Conservation (phyloP, 225 moss, liverwort and hornwort genomes). For the Pleurozium schreberi region DNA sequence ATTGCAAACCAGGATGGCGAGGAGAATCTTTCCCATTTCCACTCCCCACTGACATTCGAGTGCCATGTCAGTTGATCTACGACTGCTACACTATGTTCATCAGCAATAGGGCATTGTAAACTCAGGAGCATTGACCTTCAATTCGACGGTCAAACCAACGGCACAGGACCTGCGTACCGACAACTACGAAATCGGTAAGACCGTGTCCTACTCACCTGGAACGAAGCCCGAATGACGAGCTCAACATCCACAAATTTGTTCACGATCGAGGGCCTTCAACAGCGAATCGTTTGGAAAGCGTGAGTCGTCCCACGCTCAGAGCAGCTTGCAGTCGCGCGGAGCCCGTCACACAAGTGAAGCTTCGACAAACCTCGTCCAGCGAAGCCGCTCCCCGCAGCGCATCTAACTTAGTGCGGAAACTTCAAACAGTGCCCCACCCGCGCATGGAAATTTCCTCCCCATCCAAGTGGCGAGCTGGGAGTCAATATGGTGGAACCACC, state of each 20-base stretch:
- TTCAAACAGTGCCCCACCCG: too few relatives aligned
- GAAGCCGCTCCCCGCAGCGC: too few relatives aligned
- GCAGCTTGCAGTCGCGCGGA: too few relatives aligned
- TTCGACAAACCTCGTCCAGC: background rate
- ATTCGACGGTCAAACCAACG: background rate
- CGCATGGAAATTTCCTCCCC: too few relatives aligned
- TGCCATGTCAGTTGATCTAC: background rate
- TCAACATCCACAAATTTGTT: background rate
- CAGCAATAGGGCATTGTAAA: background rate
- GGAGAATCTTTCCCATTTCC: background rate
- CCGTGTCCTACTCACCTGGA: background rate
- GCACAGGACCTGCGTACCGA: background rate
- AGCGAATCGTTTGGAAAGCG: background rate
- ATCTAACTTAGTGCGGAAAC: too few relatives aligned
- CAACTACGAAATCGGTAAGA: background rate
- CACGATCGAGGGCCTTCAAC: background rate
- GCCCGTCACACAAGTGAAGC: background rate
- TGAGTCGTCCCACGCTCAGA: accelerated
- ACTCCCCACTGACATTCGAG: background rate
- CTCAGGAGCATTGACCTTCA: background rate
- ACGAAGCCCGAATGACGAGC: background rate
- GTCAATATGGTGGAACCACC: too few relatives aligned
- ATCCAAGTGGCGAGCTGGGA: too few relatives aligned
- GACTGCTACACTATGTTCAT: background rate
- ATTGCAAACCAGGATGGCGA: background rate